phyloP scores from a whole-genome alignment of 345 rosid genomes.

The Adansonia digitata region DNA sequence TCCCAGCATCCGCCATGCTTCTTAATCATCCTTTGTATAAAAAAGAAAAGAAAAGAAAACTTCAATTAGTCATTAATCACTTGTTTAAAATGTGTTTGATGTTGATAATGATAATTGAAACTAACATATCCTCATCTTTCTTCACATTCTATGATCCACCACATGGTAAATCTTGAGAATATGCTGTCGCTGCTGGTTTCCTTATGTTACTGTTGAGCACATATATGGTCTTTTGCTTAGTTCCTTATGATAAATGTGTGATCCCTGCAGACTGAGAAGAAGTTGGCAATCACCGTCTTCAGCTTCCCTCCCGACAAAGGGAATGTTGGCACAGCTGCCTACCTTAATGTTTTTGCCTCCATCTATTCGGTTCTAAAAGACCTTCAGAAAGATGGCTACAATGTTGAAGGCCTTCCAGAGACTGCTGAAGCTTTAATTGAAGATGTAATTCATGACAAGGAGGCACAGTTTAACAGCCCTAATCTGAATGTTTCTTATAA shows the following conservation, averaged over 20 bases:
- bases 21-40: too few relatives aligned
- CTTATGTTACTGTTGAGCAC: not conserved
- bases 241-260: slow-evolving; percentile 15
- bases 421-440: slow-evolving; percentile 86
- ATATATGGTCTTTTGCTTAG: not conserved
- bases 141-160: not conserved
- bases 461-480: slow-evolving; percentile 97
- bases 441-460: slow-evolving; percentile 89
- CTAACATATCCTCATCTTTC: not conserved
- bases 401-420: slow-evolving; percentile 89
- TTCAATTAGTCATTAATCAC: not conserved
- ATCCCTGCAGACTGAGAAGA: slow-evolving; percentile 73
- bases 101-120: not conserved
- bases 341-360: slow-evolving; percentile 91
- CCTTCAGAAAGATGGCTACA: slow-evolving; percentile 79
- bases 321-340: slow-evolving; percentile 92
- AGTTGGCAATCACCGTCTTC: slow-evolving; percentile 89
- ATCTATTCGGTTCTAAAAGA: slow-evolving; percentile 85
- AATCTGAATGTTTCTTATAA: slow-evolving; percentile 85
- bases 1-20: too few relatives aligned
- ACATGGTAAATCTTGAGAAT: not conserved
- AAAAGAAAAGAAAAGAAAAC: too few relatives aligned
- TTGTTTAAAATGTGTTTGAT: not conserved
- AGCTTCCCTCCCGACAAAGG: slow-evolving; percentile 99
- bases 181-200: not conserved